A percentile compares a stretch with the other conserved stretches of the same genome.
Conservation (phyloP, 2,329 filamentous ascomycete species). For the Catunica adiposa region DNA sequence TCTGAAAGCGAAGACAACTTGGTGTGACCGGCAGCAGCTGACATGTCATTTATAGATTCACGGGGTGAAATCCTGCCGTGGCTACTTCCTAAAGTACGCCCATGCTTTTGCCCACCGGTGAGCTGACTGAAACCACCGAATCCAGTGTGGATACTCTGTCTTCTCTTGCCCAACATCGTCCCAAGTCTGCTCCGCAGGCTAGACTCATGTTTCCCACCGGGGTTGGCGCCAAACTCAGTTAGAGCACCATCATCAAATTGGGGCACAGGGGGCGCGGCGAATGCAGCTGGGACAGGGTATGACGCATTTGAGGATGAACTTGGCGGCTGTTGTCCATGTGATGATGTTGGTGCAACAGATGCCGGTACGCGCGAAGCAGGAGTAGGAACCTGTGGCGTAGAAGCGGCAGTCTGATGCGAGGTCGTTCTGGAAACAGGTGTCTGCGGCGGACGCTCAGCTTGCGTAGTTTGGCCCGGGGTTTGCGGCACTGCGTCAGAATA, state of each 20-base stretch:
- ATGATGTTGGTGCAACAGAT: slow-evolving; percentile 8
- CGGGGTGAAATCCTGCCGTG: slow-evolving; percentile 44
- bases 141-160: slow-evolving; percentile 49
- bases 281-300: slow-evolving; percentile 8
- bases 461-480: neutral
- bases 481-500: neutral
- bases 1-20: slow-evolving; percentile 40
- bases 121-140: slow-evolving; percentile 43
- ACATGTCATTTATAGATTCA: slow-evolving; percentile 41
- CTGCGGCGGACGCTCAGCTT: slow-evolving; percentile 6
- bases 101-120: slow-evolving; percentile 34
- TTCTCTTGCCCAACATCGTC: slow-evolving; percentile 49
- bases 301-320: slow-evolving; percentile 8
- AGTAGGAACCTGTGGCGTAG: slow-evolving; percentile 9
- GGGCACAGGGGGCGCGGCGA: slow-evolving; percentile 12
- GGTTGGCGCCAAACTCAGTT: slow-evolving; percentile 27
- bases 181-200: slow-evolving; percentile 37
- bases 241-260: slow-evolving; percentile 16
- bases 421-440: slow-evolving; percentile 10
- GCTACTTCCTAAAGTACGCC: slow-evolving; percentile 44
- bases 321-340: slow-evolving; percentile 8
- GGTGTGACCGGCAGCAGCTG: slow-evolving; percentile 30
- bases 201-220: slow-evolving; percentile 19
- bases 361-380: slow-evolving; percentile 7
- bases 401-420: slow-evolving; percentile 9